Evolutionary conservation across 371 early-diverging fungal genomes (phyloP).

Genomic region (Lichtheimia hyalospora): DNA sequence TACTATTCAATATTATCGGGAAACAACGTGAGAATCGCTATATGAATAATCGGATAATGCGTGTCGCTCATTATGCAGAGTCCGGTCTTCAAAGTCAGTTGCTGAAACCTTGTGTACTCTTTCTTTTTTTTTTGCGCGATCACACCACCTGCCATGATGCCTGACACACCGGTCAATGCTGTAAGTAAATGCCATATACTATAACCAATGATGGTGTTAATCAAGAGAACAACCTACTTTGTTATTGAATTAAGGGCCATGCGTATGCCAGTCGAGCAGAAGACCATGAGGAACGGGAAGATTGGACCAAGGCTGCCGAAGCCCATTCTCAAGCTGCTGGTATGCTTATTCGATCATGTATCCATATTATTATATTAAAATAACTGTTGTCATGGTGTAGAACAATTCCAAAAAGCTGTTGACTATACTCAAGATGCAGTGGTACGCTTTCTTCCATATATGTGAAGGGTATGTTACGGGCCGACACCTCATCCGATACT

Average conservation of each 20-base stretch:
- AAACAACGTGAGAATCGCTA: too few species aligned
- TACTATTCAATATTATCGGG: too few species aligned
- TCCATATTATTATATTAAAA: neutral
- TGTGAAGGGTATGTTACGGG: too few species aligned
- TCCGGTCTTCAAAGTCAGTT: too few species aligned
- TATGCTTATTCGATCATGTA: constrained; percentile 5
- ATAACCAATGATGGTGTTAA: too few species aligned
- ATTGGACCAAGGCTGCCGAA: constrained; percentile 47
- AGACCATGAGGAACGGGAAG: constrained; percentile 49
- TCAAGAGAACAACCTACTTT: neutral
- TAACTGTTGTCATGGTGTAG: constrained; percentile 13
- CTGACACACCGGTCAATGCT: constrained; percentile 39
- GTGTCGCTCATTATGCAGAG: too few species aligned
- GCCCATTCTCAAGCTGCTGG: constrained; percentile 52
- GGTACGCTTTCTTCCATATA: constrained; percentile 15
- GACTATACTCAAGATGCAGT: constrained; percentile 36
- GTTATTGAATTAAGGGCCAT: constrained; percentile 38
- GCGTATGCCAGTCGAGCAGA: constrained; percentile 50
- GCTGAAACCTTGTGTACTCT: neutral
- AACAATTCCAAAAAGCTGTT: constrained; percentile 39
- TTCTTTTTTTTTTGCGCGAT: neutral
- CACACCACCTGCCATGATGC: constrained; percentile 16
- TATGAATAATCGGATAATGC: too few species aligned
- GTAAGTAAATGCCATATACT: constrained; percentile 11
- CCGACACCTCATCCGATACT: too few species aligned